Evolutionary conservation across 768 basidiomycete genomes (phyloP).

Genomic region (Nidularia pulvinata): DNA sequence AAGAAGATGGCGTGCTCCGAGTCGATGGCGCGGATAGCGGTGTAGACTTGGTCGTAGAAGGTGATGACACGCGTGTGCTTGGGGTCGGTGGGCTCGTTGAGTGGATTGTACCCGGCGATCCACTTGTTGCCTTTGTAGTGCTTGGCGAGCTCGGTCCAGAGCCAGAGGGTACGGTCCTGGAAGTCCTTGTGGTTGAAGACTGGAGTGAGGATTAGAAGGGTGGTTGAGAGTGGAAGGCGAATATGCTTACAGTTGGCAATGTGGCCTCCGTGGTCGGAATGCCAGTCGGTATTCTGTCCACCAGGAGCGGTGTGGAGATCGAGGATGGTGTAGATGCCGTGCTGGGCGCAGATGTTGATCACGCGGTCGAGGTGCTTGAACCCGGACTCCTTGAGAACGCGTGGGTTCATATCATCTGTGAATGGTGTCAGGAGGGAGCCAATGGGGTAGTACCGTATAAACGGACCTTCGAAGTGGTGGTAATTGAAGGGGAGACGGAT

Average conservation of each 20-base stretch:
- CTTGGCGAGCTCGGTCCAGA: conserved; percentile 75
- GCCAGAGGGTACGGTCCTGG: conserved; percentile 76
- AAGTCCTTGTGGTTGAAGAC: conserved; percentile 88
- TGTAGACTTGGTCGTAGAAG: conserved; percentile 71
- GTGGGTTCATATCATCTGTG: conserved; percentile 73
- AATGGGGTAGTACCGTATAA: background rate
- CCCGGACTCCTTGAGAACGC: conserved; percentile 70
- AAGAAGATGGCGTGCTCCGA: conserved; percentile 74
- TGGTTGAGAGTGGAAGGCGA: background rate
- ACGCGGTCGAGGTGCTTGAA: conserved; percentile 87
- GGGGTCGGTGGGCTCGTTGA: conserved; percentile 83
- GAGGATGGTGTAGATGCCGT: conserved; percentile 80
- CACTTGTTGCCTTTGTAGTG: conserved; percentile 80
- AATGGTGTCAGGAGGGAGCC: background rate
- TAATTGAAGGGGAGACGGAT: conserved; percentile 80
- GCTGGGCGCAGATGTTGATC: conserved; percentile 69
- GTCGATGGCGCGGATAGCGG: conserved; percentile 72
- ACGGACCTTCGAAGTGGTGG: conserved; percentile 62
- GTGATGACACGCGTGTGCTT: conserved; percentile 60
- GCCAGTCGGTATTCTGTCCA: conserved; percentile 82
- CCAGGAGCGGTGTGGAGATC: conserved; percentile 81
- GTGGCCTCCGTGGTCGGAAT: conserved; percentile 70
- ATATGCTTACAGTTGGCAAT: conserved; percentile 51
- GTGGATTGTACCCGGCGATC: conserved; percentile 86
- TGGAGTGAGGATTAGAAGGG: conserved; percentile 8